Conservation (phyloP, 805 yeast species). For the Blastobotrys chiropterorum region DNA sequence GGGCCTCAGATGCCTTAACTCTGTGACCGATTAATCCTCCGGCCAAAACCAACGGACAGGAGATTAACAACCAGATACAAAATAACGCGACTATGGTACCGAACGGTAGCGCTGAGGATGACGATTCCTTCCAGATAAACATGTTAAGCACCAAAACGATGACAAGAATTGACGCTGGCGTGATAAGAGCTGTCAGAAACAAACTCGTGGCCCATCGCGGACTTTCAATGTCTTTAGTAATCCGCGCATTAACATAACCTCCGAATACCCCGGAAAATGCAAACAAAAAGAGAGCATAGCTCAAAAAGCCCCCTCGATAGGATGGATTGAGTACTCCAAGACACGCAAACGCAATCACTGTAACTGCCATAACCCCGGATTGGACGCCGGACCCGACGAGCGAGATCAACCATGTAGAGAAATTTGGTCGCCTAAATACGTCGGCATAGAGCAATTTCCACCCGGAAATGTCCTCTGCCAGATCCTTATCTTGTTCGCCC, state of each 20-base stretch:
- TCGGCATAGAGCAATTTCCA: constrained; percentile 54
- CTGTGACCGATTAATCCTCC: constrained; percentile 49
- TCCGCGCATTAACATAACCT: constrained; percentile 62
- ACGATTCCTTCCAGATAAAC: constrained; percentile 69
- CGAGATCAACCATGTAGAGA: constrained; percentile 45
- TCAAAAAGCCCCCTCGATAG: constrained; percentile 60
- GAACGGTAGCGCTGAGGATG: constrained; percentile 73
- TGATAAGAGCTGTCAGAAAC: constrained; percentile 26
- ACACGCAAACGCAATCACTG: constrained; percentile 51
- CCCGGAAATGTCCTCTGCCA: constrained; percentile 25
- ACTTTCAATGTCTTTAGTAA: constrained; percentile 49
- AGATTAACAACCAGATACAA: constrained; percentile 55
- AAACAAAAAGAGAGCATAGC: constrained; percentile 54
- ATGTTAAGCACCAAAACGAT: constrained; percentile 53
- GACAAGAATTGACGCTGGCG: constrained; percentile 38
- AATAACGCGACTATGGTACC: constrained; percentile 61
- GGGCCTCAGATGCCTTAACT: constrained; percentile 18
- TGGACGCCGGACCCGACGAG: constrained; percentile 73
- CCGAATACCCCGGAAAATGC: constrained; percentile 68
- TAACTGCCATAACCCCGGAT: constrained; percentile 54
- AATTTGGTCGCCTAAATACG: constrained; percentile 47
- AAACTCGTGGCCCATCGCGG: constrained; percentile 26
- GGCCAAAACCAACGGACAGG: constrained; percentile 64
- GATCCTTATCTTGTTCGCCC: constrained; percentile 18
- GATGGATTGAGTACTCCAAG: constrained; percentile 53